phyloP scores from a whole-genome alignment of 192 early-diverging fungal species.

The Entomortierella beljakovae region DNA sequence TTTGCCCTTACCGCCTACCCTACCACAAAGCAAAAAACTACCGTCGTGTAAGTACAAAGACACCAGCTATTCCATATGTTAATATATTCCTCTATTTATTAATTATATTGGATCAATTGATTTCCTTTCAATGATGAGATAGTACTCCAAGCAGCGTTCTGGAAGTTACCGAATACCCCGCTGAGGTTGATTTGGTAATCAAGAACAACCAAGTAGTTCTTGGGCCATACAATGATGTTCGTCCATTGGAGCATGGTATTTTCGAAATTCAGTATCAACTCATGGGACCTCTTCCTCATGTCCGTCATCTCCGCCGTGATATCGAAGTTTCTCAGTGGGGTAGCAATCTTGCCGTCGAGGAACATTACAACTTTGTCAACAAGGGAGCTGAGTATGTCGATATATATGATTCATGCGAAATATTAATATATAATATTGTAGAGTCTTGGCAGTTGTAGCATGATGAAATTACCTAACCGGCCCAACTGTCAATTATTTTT shows the following conservation, averaged over 20 bases:
- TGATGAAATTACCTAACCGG: too few species aligned
- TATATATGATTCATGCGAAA: neutral
- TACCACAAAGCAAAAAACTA: slow-evolving; percentile 80
- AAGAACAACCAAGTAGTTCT: slow-evolving; percentile 73
- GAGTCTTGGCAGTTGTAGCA: too few species aligned
- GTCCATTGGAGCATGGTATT: slow-evolving; percentile 46
- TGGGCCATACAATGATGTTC: slow-evolving; percentile 73
- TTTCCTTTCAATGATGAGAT: neutral
- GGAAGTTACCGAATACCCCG: slow-evolving; percentile 54
- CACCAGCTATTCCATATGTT: too few species aligned
- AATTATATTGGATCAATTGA: too few species aligned
- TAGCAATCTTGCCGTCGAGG: slow-evolving; percentile 83
- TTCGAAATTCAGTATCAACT: slow-evolving; percentile 77
- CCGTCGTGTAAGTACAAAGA: slow-evolving; percentile 76
- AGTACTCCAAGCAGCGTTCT: slow-evolving; percentile 41
- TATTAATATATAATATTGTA: neutral
- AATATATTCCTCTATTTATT: too few species aligned
- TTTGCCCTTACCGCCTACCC: slow-evolving; percentile 76
- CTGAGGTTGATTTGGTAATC: slow-evolving; percentile 42
- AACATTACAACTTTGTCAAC: slow-evolving; percentile 82
- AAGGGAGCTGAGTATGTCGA: slow-evolving; percentile 79
- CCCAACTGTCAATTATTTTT: neutral
- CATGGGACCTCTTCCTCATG: slow-evolving; percentile 66
- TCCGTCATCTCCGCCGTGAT: slow-evolving; percentile 71
- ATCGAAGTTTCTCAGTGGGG: slow-evolving; percentile 90